Evolutionary conservation across 2,329 filamentous ascomycete genomes (phyloP), one percentile per base, ranked within the genome.

Genomic region (Aspergillus japonicus): DNA sequence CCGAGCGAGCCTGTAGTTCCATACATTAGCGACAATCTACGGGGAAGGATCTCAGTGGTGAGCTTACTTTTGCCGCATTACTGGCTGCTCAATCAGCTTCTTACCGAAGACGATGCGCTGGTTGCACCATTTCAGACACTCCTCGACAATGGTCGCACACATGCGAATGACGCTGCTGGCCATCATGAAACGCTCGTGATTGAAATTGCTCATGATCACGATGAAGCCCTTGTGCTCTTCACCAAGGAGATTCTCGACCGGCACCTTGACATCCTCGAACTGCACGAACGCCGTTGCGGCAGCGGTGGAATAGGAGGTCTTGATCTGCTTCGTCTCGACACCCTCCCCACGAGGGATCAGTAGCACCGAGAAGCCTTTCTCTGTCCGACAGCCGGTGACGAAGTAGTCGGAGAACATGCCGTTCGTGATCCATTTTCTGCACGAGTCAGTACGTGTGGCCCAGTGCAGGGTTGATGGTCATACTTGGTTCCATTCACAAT

Each of bases 401-500:
- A 95, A 96, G 79, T 94, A 95, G 75, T 95, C 90, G 63, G 80
- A 85, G 76, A 88, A 95, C 69, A 89, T 87, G 62, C 89, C 90
- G 75, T 92, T 92, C 44, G 90, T 92, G 72, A 92, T 92, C 90
- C 89, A 92, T 79, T 94, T 95, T 83, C 93, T 94, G 57, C 82
- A 87, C 4, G 5, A 48, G 55, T 67, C 39, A 66, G 61, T 5
- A 7, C 14, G 29, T 19, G 11, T 2, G 26, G 47, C 47, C 31
- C 26, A 2, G 5, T 7, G 26, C 0, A 31, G 1, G 56, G 33
- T 47, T 8, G 8, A 5, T 29, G 26, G 42, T 26, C 70, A 62
- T 59, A 74, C 72, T 78, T 74, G 62, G 73, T 77, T 54, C 75
- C 75, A 60, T 75, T 76, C 56, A 86, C 81, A 64, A 84, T 83